phyloP scores from a whole-genome alignment of 2,329 filamentous ascomycete genomes.

The Hypoxylon sp. region DNA sequence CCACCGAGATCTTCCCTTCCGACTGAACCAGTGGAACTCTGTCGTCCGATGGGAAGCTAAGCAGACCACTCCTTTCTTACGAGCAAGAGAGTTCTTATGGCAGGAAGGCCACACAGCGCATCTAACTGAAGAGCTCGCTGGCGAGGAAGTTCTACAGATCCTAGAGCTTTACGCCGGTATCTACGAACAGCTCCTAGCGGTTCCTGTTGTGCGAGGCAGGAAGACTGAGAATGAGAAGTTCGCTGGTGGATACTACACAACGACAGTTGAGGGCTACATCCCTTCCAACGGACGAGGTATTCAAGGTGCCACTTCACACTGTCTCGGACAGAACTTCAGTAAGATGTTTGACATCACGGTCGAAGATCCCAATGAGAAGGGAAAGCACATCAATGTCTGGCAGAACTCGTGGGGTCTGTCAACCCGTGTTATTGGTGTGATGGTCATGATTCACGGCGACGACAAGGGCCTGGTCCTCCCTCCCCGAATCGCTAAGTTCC shows the following conservation, averaged over 20 bases:
- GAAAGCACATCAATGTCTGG: constrained; percentile 89
- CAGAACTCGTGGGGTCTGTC: constrained; percentile 99
- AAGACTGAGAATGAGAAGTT: constrained; percentile 99
- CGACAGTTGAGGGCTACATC: constrained; percentile 97
- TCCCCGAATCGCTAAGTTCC: constrained; percentile 87
- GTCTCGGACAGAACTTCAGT: constrained; percentile 94
- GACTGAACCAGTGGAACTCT: constrained; percentile 98
- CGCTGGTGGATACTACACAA: constrained; percentile 95
- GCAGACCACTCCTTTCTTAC: constrained; percentile 87
- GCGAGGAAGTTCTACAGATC: constrained; percentile 90
- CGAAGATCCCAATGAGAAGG: constrained; percentile 88
- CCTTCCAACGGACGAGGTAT: constrained; percentile 96
- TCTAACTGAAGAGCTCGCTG: constrained; percentile 84
- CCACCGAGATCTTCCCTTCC: constrained; percentile 93
- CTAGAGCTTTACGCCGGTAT: constrained; percentile 92
- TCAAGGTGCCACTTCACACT: constrained; percentile 95
- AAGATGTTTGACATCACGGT: constrained; percentile 99
- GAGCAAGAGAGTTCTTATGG: constrained; percentile 97
- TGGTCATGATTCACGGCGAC: constrained; percentile 98
- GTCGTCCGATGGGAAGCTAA: constrained; percentile 96
- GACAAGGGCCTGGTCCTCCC: constrained; percentile 95
- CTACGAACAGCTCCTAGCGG: constrained; percentile 93
- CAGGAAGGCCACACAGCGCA: constrained; percentile 96
- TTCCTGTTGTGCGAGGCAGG: constrained; percentile 89
- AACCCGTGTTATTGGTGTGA: constrained; percentile 96